These are phyloP conservation scores for Globisporangium recalcitrans DNA, from an alignment of 352 stramenopile genomes.

Conservation along the genomic window DNA sequence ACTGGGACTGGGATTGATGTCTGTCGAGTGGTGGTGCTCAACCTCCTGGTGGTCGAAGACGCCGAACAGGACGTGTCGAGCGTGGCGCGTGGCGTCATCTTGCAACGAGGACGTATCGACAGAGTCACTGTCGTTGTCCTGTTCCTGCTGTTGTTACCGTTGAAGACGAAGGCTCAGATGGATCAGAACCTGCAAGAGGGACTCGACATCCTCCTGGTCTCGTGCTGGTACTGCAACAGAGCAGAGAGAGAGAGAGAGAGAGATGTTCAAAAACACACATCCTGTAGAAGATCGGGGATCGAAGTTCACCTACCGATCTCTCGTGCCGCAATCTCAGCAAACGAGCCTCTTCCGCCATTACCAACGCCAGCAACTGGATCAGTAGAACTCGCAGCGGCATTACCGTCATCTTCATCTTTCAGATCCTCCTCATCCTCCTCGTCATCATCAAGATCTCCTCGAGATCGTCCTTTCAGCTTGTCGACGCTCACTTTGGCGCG, in stretches of 20 bases:
- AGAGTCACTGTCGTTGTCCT: neutral
- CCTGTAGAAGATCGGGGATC: neutral
- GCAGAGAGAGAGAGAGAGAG: neutral
- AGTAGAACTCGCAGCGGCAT: neutral
- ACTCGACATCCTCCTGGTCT: neutral
- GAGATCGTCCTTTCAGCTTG: conserved; percentile 18
- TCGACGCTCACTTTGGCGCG: conserved; percentile 25
- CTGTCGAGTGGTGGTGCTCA: neutral
- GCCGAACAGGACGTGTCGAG: neutral
- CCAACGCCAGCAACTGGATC: neutral
- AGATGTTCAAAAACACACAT: conserved; percentile 2
- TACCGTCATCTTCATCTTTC: conserved; percentile 1
- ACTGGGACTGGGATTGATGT: neutral
- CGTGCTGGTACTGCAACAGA: neutral
- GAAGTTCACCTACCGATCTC: conserved; percentile 9
- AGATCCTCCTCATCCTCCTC: neutral
- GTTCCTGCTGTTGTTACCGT: neutral
- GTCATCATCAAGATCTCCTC: neutral
- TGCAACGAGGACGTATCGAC: neutral
- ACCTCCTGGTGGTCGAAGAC: neutral
- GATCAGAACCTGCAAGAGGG: conserved; percentile 10
- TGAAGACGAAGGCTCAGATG: neutral
- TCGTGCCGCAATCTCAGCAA: conserved; percentile 5
- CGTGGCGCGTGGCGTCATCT: neutral
- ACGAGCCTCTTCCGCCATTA: conserved; percentile 1